Evolutionary conservation across 2,329 filamentous ascomycete species (phyloP).

Genomic region (Trichoderma brevicompactum): DNA sequence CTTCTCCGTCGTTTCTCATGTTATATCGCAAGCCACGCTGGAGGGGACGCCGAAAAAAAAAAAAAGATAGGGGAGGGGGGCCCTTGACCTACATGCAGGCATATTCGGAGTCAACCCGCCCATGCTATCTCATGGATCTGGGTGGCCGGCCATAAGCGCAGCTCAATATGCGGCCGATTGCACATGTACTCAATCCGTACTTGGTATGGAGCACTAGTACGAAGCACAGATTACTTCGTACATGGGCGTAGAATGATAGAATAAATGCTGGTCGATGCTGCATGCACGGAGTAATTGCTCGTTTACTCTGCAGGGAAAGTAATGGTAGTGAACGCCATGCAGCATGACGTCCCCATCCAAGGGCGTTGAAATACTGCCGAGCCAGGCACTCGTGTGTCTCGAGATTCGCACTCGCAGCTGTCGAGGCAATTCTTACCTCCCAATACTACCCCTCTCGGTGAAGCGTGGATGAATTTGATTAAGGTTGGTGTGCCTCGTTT

Average conservation of each 20-base stretch:
- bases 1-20: background rate
- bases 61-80: background rate
- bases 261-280: background rate
- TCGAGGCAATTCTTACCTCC: conserved; percentile 23
- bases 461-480: conserved; percentile 9
- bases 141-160: conserved; percentile 19
- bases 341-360: conserved; percentile 2
- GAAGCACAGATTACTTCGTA: conserved; percentile 13
- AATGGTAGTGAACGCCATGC: conserved; percentile 4
- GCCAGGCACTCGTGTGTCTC: conserved; percentile 10
- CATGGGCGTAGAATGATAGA: background rate
- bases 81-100: conserved; percentile 5
- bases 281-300: conserved; percentile 21
- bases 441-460: conserved; percentile 23
- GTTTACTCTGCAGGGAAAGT: conserved; percentile 5
- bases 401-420: conserved; percentile 16
- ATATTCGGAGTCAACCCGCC: conserved; percentile 8
- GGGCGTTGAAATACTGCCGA: conserved; percentile 19
- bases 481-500: conserved; percentile 24
- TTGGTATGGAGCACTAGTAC: conserved; percentile 1
- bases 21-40: background rate
- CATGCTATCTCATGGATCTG: background rate
- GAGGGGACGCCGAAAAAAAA: background rate
- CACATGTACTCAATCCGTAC: background rate
- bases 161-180: conserved; percentile 22